Evolutionary conservation across 805 yeast genomes (phyloP), one percentile per base, ranked within the genome.

Genomic region (Groenewaldozyma salmanticensis): DNA sequence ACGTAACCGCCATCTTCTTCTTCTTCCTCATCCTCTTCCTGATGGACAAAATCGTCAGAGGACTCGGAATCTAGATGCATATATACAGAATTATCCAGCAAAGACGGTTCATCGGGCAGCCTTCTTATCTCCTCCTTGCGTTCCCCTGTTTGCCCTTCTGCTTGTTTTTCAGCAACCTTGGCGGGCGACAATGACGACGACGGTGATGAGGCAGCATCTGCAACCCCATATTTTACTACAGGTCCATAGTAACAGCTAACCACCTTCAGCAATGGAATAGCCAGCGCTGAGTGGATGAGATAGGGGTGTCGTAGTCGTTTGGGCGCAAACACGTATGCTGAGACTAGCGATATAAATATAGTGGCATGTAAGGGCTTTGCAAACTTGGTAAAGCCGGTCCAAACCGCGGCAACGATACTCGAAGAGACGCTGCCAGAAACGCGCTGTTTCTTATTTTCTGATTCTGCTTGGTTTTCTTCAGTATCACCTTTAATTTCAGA

Each of bases 231-330:
- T 24, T 24, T 24, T 9, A 24, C 29, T 24, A 24, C 29, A 16
- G 43, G 19, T 16, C 40, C 47, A 18, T 37, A 42, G n/a, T 37
- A 16, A 17, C 20, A 36, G 16, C 22, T 17, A 18, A 47, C 33
- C 2, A 27, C 42, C 3, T 24, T 33, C 18, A 48, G 24, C 2
- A 48, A 20, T 4, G 62, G 62, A 21, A 58, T 52, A 7, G 61
- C 53, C 15, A 57, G 42, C 5, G 59, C 62, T 16, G 55, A 48
- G 46, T 60, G 60, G 21, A 60, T 43, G 44, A 60, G 51, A 42
- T 60, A 60, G 9, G 65, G 65, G 48, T 60, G 65, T 38, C 53
- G 47, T 35, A 52, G 58, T 16, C 45, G 35, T 24, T 52, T 48
- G 5, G 51, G 42, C 35, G 62, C 48, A 21, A 47, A 41, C 27